These are phyloP conservation scores for Elsinoe perseae DNA, from an alignment of 2,329 filamentous ascomycete genomes.

Conservation along the genomic window DNA sequence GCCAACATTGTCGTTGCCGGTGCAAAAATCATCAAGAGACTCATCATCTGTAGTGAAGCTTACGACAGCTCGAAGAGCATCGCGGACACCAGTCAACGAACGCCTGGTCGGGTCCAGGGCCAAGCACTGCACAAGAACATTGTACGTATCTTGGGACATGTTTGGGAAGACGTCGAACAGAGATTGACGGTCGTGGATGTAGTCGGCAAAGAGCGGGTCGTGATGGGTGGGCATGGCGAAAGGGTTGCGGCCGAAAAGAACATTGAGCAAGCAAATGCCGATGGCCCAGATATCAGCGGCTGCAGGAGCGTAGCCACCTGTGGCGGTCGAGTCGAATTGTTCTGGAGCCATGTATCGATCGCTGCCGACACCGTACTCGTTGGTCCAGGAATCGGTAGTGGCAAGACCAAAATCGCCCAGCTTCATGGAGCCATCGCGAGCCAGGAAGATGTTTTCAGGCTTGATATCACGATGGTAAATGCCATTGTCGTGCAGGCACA, in stretches of 20 bases:
- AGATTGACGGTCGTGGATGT: slow-evolving; percentile 84
- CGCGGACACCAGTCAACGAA: slow-evolving; percentile 67
- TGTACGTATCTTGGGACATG: slow-evolving; percentile 97
- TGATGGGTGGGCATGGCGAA: slow-evolving; percentile 84
- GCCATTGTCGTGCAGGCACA: slow-evolving; percentile 82
- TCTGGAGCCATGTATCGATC: slow-evolving; percentile 99
- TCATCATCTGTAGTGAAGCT: slow-evolving; percentile 95
- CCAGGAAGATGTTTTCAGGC: slow-evolving; percentile 97
- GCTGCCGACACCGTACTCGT: slow-evolving; percentile 88
- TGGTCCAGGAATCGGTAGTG: slow-evolving; percentile 81
- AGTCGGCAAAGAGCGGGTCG: slow-evolving; percentile 91
- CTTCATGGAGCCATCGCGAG: slow-evolving; percentile 80
- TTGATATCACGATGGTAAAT: slow-evolving; percentile 98
- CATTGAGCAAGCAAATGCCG: slow-evolving; percentile 91
- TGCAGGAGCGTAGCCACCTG: slow-evolving; percentile 74
- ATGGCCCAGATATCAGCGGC: slow-evolving; percentile 96
- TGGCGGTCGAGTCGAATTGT: slow-evolving; percentile 80
- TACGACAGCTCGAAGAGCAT: slow-evolving; percentile 69
- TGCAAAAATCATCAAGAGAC: slow-evolving; percentile 86
- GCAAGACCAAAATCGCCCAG: slow-evolving; percentile 93
- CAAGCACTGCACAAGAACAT: slow-evolving; percentile 85
- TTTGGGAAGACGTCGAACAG: slow-evolving; percentile 97
- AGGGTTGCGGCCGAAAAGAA: slow-evolving; percentile 92
- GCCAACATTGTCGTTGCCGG: slow-evolving; percentile 62
- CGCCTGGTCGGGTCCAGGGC: slow-evolving; percentile 85